Base-by-base conservation (phyloP, 176 grass and related monocot genomes). In the Rhynchospora breviuscula region DNA sequence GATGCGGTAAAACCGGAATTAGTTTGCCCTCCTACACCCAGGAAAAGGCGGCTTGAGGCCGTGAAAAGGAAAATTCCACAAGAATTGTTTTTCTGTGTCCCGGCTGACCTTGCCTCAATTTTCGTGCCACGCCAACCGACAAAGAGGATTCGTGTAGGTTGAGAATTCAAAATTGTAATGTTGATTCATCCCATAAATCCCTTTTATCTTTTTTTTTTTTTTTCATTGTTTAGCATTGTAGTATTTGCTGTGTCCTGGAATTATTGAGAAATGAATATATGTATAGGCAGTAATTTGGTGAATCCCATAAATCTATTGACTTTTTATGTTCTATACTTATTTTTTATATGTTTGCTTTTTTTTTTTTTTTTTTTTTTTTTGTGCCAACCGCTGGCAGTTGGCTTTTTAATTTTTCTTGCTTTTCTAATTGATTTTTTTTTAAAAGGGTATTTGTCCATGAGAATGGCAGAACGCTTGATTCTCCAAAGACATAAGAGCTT, bases 21-120 rank as follows among this genome's bases (percentile, higher is more conserved):
- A 18, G 85, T 84, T 71, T 93, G 92, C 81, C 95, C 95, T 3
- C 86, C 92, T 10, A 87, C 94, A 1, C 94, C 94, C 1, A 80
- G 87, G 82, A 97, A 90, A 78, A 84, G 84, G 48, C 49, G 66
- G 43, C 59, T n/a, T 73, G 3, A 76, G 60, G 1, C 59, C 44
- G 10, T 1, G 92, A 88, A 87, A 88, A 51, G 80, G 87, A 88
- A 93, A 92, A 88, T 83, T 56, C 76, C 64, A 68, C 82, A n/a
- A 49, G 87, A 82, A 44, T 60, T 67, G n/a, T 90, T 93, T 81
- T 85, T 79, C 76, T 63, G 79, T 5, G 90, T 97, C 52, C 87
- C 95, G 18, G 66, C 44, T 53, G 89, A 98, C 59, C 90, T 98
- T 11, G 52, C 78, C 23, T 51, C 85, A 1, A 76, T 94, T n/a